A percentile compares a stretch with the other conserved stretches of the same genome.
These are phyloP conservation scores for Hydnomerulius pinastri DNA, from an alignment of 768 basidiomycete genomes.

Conservation along the genomic window DNA sequence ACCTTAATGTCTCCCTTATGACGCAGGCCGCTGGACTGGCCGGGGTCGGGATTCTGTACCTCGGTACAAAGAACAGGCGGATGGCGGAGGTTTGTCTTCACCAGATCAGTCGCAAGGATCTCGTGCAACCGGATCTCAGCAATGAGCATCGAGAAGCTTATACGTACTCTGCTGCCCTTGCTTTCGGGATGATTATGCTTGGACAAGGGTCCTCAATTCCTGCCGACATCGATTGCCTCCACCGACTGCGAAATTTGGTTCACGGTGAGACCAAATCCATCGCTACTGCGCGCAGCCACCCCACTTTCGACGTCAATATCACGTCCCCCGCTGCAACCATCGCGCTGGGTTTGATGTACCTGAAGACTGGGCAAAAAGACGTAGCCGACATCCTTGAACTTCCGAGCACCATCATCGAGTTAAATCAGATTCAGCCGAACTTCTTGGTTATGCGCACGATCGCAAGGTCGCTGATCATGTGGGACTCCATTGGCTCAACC, in stretches of 20 bases:
- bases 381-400: constrained; percentile 84
- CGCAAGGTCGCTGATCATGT: constrained; percentile 80
- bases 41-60: constrained; percentile 86
- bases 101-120: constrained; percentile 78
- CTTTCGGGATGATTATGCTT: constrained; percentile 96
- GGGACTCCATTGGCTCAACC: constrained; percentile 73
- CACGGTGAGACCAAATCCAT: constrained; percentile 64
- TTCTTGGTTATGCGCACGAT: constrained; percentile 83
- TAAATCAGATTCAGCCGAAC: constrained; percentile 87
- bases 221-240: constrained; percentile 71
- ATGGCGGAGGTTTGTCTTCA: constrained; percentile 92
- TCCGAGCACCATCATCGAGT: constrained; percentile 74
- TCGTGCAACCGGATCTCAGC: constrained; percentile 80
- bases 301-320: constrained; percentile 79
- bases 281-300: constrained; percentile 37
- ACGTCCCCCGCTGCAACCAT: constrained; percentile 92
- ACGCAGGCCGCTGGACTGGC: constrained; percentile 88
- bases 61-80: constrained; percentile 82
- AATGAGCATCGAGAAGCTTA: constrained; percentile 93
- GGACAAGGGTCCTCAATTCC: constrained; percentile 80
- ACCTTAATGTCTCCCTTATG: constrained; percentile 87
- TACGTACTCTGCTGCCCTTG: constrained; percentile 82
- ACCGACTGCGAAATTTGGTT: constrained; percentile 70
- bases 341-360: constrained; percentile 90
- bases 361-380: constrained; percentile 80